phyloP scores from a whole-genome alignment of 495 filamentous ascomycete genomes.

The Paragyromitra xinjiangensis region DNA sequence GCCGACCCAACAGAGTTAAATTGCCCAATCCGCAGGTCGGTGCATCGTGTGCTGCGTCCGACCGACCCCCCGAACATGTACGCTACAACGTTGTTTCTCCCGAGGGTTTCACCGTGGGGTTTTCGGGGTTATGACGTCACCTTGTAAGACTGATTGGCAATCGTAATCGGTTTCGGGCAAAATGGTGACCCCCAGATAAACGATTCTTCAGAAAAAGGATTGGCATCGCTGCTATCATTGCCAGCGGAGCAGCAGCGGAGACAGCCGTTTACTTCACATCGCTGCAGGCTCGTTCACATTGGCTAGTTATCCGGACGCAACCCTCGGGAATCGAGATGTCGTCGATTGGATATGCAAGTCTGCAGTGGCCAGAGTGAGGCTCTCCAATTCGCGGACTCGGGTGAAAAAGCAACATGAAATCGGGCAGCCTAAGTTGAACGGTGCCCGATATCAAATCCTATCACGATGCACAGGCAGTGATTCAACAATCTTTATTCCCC shows the following conservation, averaged over 20 bases:
- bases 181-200: conserved; percentile 39
- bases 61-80: conserved; percentile 10
- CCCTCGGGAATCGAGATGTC: conserved; percentile 44
- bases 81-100: conserved; percentile 18
- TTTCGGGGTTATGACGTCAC: conserved; percentile 42
- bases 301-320: conserved; percentile 27
- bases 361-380: conserved; percentile 22
- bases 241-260: conserved; percentile 22
- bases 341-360: conserved; percentile 36
- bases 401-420: conserved; percentile 35
- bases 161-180: conserved; percentile 42
- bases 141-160: conserved; percentile 13
- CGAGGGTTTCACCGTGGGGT: conserved; percentile 7
- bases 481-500: conserved; percentile 34
- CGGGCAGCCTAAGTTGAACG: conserved; percentile 16
- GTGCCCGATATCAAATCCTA: conserved; percentile 5
- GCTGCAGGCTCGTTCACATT: conserved; percentile 37
- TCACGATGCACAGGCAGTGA: conserved; percentile 23
- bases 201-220: conserved; percentile 13
- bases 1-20: conserved; percentile 17
- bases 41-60: conserved; percentile 21
- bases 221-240: conserved; percentile 29
- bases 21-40: conserved; percentile 17
- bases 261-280: conserved; percentile 35
- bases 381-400: conserved; percentile 16